Conservation (phyloP, 768 basidiomycete genomes). For the Boletellus ananiceps region DNA sequence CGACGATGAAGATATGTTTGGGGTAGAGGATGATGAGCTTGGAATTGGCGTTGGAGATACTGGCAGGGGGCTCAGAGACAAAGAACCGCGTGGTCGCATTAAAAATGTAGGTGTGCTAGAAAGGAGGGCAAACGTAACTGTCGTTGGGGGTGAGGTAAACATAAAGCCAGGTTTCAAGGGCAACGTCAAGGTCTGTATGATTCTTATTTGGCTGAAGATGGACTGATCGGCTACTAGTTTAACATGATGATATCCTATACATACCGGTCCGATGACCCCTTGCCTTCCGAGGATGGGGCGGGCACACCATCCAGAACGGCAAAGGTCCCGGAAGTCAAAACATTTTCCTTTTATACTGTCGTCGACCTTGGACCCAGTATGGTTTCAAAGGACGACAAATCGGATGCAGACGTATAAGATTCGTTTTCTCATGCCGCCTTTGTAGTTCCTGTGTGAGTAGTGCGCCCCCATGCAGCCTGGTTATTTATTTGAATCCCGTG, state of each 20-base stretch:
- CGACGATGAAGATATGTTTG: constrained; percentile 84
- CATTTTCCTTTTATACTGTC: constrained; percentile 85
- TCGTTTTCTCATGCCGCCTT: neutral
- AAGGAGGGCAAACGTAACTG: constrained; percentile 82
- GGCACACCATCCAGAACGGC: constrained; percentile 41
- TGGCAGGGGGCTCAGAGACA: constrained; percentile 40
- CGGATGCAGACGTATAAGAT: constrained; percentile 17
- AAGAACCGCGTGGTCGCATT: constrained; percentile 42
- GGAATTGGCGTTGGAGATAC: constrained; percentile 28
- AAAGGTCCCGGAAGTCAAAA: constrained; percentile 70
- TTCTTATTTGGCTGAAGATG: neutral
- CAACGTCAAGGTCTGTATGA: constrained; percentile 62
- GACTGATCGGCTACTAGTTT: constrained; percentile 51
- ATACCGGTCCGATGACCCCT: constrained; percentile 85
- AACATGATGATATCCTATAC: constrained; percentile 94
- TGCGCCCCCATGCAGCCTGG: neutral
- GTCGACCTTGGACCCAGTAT: constrained; percentile 74
- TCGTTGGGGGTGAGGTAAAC: constrained; percentile 85
- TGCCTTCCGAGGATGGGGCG: constrained; percentile 58
- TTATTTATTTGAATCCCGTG: neutral
- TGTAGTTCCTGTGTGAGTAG: neutral
- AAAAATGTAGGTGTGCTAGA: constrained; percentile 81
- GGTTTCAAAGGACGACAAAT: constrained; percentile 51
- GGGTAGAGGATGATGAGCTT: constrained; percentile 39
- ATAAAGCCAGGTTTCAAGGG: constrained; percentile 77